Percentiles rank a stretch among this genome's conserved stretches.
These are phyloP conservation scores for Fusarium compactum DNA, from an alignment of 2,329 filamentous ascomycete genomes.

Conservation along the genomic window DNA sequence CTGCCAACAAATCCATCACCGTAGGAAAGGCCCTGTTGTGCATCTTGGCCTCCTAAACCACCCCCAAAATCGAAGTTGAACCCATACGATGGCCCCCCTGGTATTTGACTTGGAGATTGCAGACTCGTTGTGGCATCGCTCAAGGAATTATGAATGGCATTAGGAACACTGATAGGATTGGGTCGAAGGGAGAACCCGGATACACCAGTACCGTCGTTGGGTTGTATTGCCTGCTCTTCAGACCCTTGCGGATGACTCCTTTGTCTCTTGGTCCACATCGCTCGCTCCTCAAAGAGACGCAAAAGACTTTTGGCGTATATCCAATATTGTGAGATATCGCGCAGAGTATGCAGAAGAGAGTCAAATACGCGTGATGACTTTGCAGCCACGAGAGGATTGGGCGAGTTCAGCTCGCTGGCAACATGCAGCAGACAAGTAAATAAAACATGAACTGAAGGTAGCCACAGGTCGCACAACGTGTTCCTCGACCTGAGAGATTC, in stretches of 20 bases:
- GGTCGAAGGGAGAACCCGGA: conserved; percentile 41
- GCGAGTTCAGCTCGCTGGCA: conserved; percentile 44
- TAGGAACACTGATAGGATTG: conserved; percentile 10
- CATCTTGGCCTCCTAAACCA: conserved; percentile 1
- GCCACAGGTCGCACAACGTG: conserved; percentile 46
- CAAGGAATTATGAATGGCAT: conserved; percentile 6
- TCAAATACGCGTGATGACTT: conserved; percentile 49
- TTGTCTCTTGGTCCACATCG: conserved; percentile 33
- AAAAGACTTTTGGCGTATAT: conserved; percentile 50
- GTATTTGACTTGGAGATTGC: neutral
- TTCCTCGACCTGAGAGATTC: conserved; percentile 46
- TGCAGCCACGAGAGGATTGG: conserved; percentile 49
- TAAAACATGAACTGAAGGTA: conserved; percentile 44
- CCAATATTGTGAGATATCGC: conserved; percentile 49
- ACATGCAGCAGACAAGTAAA: conserved; percentile 51
- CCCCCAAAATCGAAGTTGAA: conserved; percentile 33
- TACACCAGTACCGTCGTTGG: neutral
- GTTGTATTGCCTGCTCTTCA: conserved; percentile 14
- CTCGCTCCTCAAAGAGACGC: conserved; percentile 47
- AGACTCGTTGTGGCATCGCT: conserved; percentile 18
- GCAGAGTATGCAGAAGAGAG: conserved; percentile 47
- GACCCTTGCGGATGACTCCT: neutral
- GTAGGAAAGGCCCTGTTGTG: conserved; percentile 31
- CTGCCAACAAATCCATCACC: conserved; percentile 27
- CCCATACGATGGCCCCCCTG: conserved; percentile 19